These are phyloP conservation scores for Entelexis sorbosivorans DNA, from an alignment of 1,139 yeast genomes.

Conservation along the genomic window DNA sequence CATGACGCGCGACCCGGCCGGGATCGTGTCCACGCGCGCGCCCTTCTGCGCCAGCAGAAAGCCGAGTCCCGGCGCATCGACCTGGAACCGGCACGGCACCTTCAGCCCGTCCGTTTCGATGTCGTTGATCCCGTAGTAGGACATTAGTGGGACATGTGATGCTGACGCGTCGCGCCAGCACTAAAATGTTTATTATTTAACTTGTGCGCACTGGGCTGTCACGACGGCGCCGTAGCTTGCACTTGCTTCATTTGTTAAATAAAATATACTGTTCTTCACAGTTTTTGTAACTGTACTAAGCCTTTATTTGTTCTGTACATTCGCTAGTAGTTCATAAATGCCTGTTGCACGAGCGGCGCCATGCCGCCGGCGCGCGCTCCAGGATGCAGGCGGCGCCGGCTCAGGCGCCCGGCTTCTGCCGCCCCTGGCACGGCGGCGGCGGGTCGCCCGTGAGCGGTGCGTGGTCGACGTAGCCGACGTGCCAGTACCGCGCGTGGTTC, in stretches of 20 bases:
- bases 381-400: too few relatives aligned
- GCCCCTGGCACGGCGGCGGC: conserved; percentile 30
- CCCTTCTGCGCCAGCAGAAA: conserved; percentile 42
- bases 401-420: conserved; percentile 17
- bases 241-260: too few relatives aligned
- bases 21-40: conserved; percentile 31
- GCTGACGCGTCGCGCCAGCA: conserved; percentile 4
- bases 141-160: conserved; percentile 39
- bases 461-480: conserved; percentile 47
- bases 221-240: too few relatives aligned
- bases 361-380: too few relatives aligned
- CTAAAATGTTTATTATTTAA: too few relatives aligned
- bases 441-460: conserved; percentile 32
- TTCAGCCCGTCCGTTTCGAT: conserved; percentile 68
- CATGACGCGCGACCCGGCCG: conserved; percentile 57
- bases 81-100: conserved; percentile 67
- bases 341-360: too few relatives aligned
- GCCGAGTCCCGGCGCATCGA: conserved; percentile 74
- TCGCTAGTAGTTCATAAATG: too few relatives aligned
- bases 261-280: too few relatives aligned
- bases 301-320: too few relatives aligned
- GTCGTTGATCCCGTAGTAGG: conserved; percentile 76
- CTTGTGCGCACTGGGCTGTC: too few relatives aligned
- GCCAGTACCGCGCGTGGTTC: conserved; percentile 46
- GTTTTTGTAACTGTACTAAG: too few relatives aligned